These are phyloP conservation scores for Berkeleyomyces rouxiae DNA, from an alignment of 2,329 filamentous ascomycete species.

Conservation along the genomic window DNA sequence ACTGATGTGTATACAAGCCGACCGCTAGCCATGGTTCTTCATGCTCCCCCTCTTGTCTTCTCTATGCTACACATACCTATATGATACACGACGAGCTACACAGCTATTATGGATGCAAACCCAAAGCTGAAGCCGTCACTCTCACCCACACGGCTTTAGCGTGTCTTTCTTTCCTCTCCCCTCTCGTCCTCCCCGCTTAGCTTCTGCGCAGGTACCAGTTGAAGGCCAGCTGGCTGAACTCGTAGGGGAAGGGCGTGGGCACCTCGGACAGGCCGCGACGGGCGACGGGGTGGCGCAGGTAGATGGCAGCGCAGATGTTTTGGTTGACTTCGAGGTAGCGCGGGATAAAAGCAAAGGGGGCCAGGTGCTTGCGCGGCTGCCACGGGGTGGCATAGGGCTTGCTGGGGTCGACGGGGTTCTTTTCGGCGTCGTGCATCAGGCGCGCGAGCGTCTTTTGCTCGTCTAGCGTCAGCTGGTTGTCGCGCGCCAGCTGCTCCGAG, in stretches of 20 bases:
- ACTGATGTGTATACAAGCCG: background rate
- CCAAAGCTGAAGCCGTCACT: background rate
- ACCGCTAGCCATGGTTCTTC: background rate
- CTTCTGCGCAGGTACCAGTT: conserved; percentile 85
- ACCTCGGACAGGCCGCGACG: conserved; percentile 65
- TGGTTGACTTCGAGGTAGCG: conserved; percentile 95
- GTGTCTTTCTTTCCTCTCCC: background rate
- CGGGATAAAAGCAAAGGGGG: conserved; percentile 85
- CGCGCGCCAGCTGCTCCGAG: conserved; percentile 20
- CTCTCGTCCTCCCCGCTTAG: conserved; percentile 25
- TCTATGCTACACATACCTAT: background rate
- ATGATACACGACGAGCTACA: conserved; percentile 3
- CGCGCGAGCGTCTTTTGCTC: conserved; percentile 37
- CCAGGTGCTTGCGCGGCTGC: conserved; percentile 73
- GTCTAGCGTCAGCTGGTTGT: conserved; percentile 24
- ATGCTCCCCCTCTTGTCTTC: background rate
- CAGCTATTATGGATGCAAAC: background rate
- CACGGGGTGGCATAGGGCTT: conserved; percentile 90
- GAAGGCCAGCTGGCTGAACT: conserved; percentile 65
- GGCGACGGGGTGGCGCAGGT: conserved; percentile 84
- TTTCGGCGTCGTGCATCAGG: conserved; percentile 45
- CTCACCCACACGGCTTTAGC: background rate
- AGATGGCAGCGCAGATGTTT: conserved; percentile 88
- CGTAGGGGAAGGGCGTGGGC: conserved; percentile 60
- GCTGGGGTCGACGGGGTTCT: conserved; percentile 57